phyloP scores from a whole-genome alignment of 2,329 filamentous ascomycete genomes.

The Bisporella sp. region DNA sequence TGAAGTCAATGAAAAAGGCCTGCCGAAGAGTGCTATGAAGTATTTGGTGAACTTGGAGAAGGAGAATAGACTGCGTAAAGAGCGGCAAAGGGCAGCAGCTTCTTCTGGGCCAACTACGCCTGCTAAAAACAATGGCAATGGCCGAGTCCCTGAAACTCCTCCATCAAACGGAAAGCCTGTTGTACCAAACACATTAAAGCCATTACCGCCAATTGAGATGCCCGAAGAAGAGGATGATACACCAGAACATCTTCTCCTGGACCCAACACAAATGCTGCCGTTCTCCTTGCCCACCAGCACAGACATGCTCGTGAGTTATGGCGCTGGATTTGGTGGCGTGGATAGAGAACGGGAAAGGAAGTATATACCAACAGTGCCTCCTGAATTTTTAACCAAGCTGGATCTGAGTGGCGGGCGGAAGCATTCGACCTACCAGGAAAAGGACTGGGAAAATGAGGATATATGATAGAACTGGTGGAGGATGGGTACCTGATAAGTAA shows the following conservation, averaged over 20 bases:
- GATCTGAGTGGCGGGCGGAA: slow-evolving; percentile 47
- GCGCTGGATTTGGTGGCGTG: slow-evolving; percentile 86
- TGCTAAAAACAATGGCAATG: slow-evolving; percentile 32
- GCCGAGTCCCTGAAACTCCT: slow-evolving; percentile 35
- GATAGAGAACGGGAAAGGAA: slow-evolving; percentile 89
- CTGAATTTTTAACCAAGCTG: slow-evolving; percentile 85
- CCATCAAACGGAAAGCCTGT: slow-evolving; percentile 32
- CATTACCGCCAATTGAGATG: slow-evolving; percentile 17
- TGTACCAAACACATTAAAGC: slow-evolving; percentile 12
- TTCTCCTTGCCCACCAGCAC: slow-evolving; percentile 94
- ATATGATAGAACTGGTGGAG: slow-evolving; percentile 9
- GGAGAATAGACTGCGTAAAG: slow-evolving; percentile 57
- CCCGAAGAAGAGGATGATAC: slow-evolving; percentile 55
- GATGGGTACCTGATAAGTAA: no score
- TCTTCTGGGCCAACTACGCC: slow-evolving; percentile 36
- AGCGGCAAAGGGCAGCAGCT: slow-evolving; percentile 42
- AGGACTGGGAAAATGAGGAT: slow-evolving; percentile 63
- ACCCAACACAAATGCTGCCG: slow-evolving; percentile 86
- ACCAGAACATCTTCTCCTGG: slow-evolving; percentile 71
- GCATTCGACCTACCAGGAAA: slow-evolving; percentile 52
- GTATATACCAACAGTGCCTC: slow-evolving; percentile 91
- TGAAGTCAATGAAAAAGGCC: slow-evolving; percentile 88
- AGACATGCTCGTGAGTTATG: slow-evolving; percentile 94
- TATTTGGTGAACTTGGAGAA: slow-evolving; percentile 77
- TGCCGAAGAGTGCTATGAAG: slow-evolving; percentile 82